These are phyloP conservation scores for Ustilago bromivora DNA, from an alignment of 1,284 basidiomycete species.

Conservation along the genomic window DNA sequence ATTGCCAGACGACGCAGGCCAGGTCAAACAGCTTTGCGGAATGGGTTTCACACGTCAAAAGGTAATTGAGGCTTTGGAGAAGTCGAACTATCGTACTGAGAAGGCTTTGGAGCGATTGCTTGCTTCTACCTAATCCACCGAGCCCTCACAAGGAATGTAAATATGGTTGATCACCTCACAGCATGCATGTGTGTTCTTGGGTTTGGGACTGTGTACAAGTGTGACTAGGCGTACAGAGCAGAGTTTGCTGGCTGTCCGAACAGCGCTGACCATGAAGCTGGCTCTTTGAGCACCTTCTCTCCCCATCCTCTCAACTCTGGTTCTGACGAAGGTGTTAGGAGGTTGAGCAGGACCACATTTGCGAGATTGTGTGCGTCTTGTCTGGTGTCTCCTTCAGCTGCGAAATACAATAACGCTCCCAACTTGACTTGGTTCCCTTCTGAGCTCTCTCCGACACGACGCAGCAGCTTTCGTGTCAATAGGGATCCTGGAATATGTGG, in stretches of 20 bases:
- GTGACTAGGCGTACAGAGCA: slow-evolving; percentile 35
- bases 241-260: slow-evolving; percentile 29
- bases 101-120: slow-evolving; percentile 65
- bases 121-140: slow-evolving; percentile 21
- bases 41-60: slow-evolving; percentile 66
- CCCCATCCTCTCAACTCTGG: not conserved
- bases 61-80: slow-evolving; percentile 67
- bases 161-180: not conserved
- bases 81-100: slow-evolving; percentile 65
- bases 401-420: slow-evolving; percentile 55
- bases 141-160: slow-evolving; percentile 1
- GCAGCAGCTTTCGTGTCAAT: slow-evolving; percentile 37
- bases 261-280: slow-evolving; percentile 28
- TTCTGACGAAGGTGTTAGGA: slow-evolving; percentile 11
- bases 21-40: slow-evolving; percentile 65
- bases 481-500: slow-evolving; percentile 55
- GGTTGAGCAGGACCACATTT: slow-evolving; percentile 15
- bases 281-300: slow-evolving; percentile 14
- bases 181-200: not conserved
- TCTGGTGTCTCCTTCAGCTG: slow-evolving; percentile 62
- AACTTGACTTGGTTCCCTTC: not conserved
- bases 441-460: not conserved
- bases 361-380: slow-evolving; percentile 56
- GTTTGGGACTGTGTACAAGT: not conserved
- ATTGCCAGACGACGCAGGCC: slow-evolving; percentile 62